Percentiles rank a stretch among this genome's conserved stretches.
Conservation (phyloP, 78 protist genomes). For the Planoprotostelium fungivorum region DNA sequence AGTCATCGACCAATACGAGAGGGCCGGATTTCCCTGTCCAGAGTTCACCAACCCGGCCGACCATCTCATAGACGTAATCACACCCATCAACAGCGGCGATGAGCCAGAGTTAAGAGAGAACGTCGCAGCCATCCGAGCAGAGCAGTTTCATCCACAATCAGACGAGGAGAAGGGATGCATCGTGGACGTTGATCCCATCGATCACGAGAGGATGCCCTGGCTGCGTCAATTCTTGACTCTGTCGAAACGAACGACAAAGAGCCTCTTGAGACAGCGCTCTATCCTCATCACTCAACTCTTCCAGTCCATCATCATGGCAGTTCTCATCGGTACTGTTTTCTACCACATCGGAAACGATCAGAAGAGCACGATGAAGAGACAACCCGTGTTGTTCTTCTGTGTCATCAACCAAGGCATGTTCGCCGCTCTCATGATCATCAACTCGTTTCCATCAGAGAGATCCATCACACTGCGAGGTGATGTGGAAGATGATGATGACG, state of each 20-base stretch:
- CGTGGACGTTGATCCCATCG: constrained; percentile 4
- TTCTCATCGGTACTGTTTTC: constrained; percentile 36
- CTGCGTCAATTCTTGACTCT: constrained; percentile 18
- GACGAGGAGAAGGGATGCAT: not conserved
- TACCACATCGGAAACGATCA: constrained; percentile 45
- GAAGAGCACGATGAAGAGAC: too few species aligned
- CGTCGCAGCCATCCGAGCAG: too few species aligned
- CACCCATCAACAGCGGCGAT: constrained; percentile 31
- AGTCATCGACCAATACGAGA: constrained; percentile 16
- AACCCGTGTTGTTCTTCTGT: too few species aligned
- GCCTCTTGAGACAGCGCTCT: constrained; percentile 34
- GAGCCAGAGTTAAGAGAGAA: too few species aligned
- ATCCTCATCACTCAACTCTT: constrained; percentile 12
- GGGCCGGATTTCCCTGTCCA: constrained; percentile 38
- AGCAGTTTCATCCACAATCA: not conserved
- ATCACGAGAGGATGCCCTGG: not conserved
- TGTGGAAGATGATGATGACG: too few species aligned
- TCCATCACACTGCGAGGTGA: too few species aligned
- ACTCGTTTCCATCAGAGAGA: too few species aligned
- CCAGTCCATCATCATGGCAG: constrained; percentile 30
- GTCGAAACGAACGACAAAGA: constrained; percentile 10
- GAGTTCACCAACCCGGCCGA: constrained; percentile 50
- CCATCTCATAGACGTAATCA: constrained; percentile 32
- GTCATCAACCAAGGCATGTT: too few species aligned
- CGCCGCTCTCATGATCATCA: too few species aligned